A percentile compares a stretch with the other conserved stretches of the same genome.
phyloP scores from a whole-genome alignment of 768 basidiomycete genomes.

The Sarcomyxa edulis region DNA sequence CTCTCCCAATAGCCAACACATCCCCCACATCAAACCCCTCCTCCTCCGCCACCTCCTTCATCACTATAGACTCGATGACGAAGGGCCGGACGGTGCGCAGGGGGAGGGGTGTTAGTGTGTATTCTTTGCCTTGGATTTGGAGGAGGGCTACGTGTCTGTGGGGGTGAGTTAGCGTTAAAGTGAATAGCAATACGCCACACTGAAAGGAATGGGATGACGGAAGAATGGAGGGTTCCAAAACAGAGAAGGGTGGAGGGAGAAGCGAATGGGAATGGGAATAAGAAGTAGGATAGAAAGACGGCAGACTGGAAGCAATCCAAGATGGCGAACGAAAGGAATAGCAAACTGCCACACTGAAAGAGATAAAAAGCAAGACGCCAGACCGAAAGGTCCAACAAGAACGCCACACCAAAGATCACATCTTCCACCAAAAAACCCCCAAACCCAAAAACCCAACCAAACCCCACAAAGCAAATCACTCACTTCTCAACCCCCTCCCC shows the following conservation, averaged over 20 bases:
- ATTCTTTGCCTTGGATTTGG: constrained; percentile 84
- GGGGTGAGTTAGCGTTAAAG: too few species aligned
- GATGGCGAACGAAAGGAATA: neutral
- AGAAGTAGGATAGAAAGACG: neutral
- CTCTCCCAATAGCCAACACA: constrained; percentile 80
- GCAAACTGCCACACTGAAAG: too few species aligned
- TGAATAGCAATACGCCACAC: constrained; percentile 2
- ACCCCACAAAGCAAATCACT: neutral
- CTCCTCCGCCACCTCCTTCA: constrained; percentile 75
- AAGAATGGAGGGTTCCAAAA: too few species aligned
- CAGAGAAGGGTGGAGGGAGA: too few species aligned
- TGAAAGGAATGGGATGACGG: neutral
- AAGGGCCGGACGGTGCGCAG: constrained; percentile 93
- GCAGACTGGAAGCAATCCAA: neutral
- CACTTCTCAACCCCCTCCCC: constrained; percentile 94
- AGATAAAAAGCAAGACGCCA: too few species aligned
- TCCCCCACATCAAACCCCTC: constrained; percentile 73
- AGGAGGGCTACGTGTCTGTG: constrained; percentile 94
- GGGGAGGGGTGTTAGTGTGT: constrained; percentile 78
- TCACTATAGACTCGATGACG: constrained; percentile 74
- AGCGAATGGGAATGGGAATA: too few species aligned
- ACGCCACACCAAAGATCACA: too few species aligned
- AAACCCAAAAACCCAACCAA: neutral
- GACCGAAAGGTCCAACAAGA: too few species aligned
- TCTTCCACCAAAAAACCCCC: too few species aligned